Base-by-base conservation (phyloP, 1,139 yeast genomes). In the Torulaspora pretoriensis region DNA sequence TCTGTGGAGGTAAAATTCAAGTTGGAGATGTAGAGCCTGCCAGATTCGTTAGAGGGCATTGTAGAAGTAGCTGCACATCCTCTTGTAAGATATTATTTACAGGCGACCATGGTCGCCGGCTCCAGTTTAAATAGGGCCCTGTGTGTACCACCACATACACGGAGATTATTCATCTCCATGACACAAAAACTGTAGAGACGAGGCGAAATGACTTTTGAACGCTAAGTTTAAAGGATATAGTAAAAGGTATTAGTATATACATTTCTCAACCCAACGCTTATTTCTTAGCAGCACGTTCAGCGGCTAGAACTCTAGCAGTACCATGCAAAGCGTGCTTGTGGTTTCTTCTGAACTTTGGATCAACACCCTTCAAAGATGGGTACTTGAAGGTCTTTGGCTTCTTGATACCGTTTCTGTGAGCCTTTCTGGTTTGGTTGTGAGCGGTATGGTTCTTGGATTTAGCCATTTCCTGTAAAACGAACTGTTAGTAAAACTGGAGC, bases 371-470 rank as follows among this genome's bases (percentile, higher is more conserved):
- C 76, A 88, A 81, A 61, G 97, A 89, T 65, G 97, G 96, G 83
- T 90, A 88, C 81, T 87, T 90, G 95, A 81, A 76, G 71, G 96
- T 84, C 82, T 79, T 85, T 68, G 97, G 96, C 90, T 90, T 92
- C 87, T 90, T 92, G 80, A 92, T 92, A 79, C 98, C 98, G 87
- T 92, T 92, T 75, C 83, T 90, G 96, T 92, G 98, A 70, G 97
- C 97, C 95, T 92, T 92, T 74, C 77, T 85, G 89, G 86, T 87
- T 77, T 92, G 97, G 95, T 92, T 92, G 80, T 92, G 98, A 79
- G 90, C 90, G 78, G 98, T 92, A 76, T 92, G 98, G 80, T 92
- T 92, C 96, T 92, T 92, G 65, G 97, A 89, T 81, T 90, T 90
- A 76, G 97, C 73, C 97, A 90, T 89, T 73, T 72, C 66, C 57